phyloP scores from a whole-genome alignment of 108 stramenopile genomes.

The Aureococcus anophagefferens region DNA sequence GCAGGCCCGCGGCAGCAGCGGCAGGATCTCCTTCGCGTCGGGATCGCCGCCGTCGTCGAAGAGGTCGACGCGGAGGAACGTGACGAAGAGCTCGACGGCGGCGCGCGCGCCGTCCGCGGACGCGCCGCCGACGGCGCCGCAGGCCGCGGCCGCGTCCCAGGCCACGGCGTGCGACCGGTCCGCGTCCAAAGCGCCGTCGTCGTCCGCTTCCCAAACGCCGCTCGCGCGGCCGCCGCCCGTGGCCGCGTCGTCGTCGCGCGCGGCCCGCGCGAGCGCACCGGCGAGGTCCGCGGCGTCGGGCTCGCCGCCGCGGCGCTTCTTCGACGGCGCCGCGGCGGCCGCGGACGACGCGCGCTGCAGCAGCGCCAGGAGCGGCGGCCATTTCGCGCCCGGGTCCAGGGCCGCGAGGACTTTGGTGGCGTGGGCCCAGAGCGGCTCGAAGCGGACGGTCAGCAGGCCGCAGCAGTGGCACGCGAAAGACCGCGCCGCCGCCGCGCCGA shows the following conservation, averaged over 20 bases:
- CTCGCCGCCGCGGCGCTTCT: too few relatives aligned
- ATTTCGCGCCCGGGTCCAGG: not conserved
- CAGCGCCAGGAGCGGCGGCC: not conserved
- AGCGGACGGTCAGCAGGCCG: not conserved
- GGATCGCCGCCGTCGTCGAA: not conserved
- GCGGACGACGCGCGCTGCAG: not conserved
- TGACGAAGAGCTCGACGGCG: not conserved
- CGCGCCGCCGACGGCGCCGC: not conserved
- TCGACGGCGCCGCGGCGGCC: not conserved
- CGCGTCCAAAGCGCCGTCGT: not conserved
- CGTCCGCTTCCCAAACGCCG: not conserved
- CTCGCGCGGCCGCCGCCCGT: not conserved
- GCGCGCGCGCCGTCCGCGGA: not conserved
- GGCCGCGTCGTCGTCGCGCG: too few relatives aligned
- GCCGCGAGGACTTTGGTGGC: not conserved
- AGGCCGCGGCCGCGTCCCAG: not conserved
- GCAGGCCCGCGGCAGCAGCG: too few relatives aligned
- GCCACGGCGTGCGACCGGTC: not conserved
- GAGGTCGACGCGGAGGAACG: not conserved
- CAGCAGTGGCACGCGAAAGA: not conserved
- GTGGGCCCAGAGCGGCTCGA: not conserved
- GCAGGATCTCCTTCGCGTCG: too few relatives aligned
- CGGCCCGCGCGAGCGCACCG: too few relatives aligned
- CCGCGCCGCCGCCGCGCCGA: too few relatives aligned
- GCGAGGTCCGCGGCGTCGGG: too few relatives aligned